Evolutionary conservation across 2,329 filamentous ascomycete genomes (phyloP).

Genomic region (Pyrenophora tritici-repentis): DNA sequence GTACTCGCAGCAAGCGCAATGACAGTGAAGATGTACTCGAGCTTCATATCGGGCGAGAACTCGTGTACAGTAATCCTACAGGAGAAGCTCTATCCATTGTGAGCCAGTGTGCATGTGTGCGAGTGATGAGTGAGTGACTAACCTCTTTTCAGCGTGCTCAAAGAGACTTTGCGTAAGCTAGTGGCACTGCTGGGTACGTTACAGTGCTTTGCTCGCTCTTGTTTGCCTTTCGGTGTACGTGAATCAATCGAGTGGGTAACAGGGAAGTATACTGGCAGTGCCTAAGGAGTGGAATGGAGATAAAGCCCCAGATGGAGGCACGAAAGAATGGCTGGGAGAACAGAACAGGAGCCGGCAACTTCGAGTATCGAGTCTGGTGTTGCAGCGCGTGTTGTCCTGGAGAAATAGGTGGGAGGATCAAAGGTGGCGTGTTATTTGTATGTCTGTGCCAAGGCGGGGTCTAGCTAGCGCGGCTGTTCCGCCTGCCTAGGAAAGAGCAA

Average conservation of each 20-base stretch:
- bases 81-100: conserved; percentile 5
- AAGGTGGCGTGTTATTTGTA: conserved; percentile 27
- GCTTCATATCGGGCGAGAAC: conserved; percentile 41
- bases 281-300: conserved; percentile 46
- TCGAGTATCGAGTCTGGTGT: conserved; percentile 12
- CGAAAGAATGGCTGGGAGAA: conserved; percentile 26
- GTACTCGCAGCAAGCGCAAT: conserved; percentile 54
- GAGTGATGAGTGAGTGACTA: not conserved
- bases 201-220: conserved; percentile 8
- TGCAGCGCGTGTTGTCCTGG: conserved; percentile 22
- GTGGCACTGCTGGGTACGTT: not conserved
- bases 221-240: conserved; percentile 13
- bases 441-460: conserved; percentile 28
- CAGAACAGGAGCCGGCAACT: conserved; percentile 11
- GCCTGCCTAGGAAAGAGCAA: conserved; percentile 28
- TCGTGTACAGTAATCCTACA: conserved; percentile 1
- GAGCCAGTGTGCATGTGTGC: conserved; percentile 11
- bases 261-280: conserved; percentile 26
- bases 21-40: conserved; percentile 40
- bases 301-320: conserved; percentile 29
- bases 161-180: not conserved
- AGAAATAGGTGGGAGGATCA: conserved; percentile 11
- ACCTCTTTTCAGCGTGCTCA: conserved; percentile 13
- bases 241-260: conserved; percentile 19
- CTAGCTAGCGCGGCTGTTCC: conserved; percentile 22